phyloP scores from a whole-genome alignment of 2,329 filamentous ascomycete genomes.

The Fusarium goolgardi region DNA sequence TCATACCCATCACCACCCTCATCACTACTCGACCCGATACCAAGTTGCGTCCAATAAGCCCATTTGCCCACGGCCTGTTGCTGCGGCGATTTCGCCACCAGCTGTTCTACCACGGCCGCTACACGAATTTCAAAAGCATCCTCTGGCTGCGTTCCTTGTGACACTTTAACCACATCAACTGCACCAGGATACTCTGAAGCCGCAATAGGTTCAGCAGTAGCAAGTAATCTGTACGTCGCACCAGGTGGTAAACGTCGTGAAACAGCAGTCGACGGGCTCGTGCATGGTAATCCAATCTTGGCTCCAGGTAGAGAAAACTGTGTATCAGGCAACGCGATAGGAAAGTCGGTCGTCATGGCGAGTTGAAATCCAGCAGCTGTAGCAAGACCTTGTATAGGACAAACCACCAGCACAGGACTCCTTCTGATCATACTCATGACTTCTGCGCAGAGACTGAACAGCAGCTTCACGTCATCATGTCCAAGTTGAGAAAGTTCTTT shows the following conservation, averaged over 20 bases:
- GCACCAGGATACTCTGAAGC: constrained; percentile 32
- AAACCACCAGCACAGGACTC: constrained; percentile 41
- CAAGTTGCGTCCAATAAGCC: constrained; percentile 43
- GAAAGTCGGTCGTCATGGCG: constrained; percentile 42
- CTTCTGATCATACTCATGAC: constrained; percentile 41
- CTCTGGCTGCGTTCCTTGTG: fast-evolving
- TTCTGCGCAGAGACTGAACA: constrained; percentile 40
- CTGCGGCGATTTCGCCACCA: constrained; percentile 32
- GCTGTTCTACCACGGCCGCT: constrained; percentile 7
- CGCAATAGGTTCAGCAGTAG: constrained; percentile 30
- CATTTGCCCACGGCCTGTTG: constrained; percentile 44
- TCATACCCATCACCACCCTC: constrained; percentile 39
- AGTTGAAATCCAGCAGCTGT: constrained; percentile 45
- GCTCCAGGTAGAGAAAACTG: constrained; percentile 38
- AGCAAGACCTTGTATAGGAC: constrained; percentile 42
- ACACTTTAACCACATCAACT: constrained; percentile 31
- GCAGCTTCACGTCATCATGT: constrained; percentile 24
- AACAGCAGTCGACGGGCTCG: constrained; percentile 39
- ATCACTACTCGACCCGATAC: constrained; percentile 4
- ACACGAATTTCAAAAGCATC: constrained; percentile 33
- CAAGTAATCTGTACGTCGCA: constrained; percentile 35
- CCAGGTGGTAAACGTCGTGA: constrained; percentile 35
- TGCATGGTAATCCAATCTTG: constrained; percentile 43
- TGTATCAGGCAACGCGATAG: constrained; percentile 33
- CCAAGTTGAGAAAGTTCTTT: constrained; percentile 34